Base-by-base conservation (phyloP, 2,329 filamentous ascomycete species). In the Paracorniculantispora psalliotae region DNA sequence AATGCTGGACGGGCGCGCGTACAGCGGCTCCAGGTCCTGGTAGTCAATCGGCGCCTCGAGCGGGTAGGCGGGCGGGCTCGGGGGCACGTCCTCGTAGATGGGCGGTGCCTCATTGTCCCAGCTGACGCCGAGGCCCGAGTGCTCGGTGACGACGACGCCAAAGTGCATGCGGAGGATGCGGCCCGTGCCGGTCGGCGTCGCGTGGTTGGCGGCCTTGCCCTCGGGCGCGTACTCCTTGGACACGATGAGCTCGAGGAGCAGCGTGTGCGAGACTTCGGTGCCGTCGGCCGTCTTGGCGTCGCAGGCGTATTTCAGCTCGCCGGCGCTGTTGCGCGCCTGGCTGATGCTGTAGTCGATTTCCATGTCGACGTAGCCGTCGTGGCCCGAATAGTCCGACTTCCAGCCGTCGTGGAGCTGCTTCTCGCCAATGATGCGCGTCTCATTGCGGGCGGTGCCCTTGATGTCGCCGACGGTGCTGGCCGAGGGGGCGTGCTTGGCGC, bases 21-120 rank as follows among this genome's bases (percentile, higher is more conserved):
- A 73, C 8, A 75, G 65, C 0, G 69, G 67, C 63, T 75, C 72
- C 25, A 80, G 70, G 39, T 71, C 64, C 26, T 78, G 75, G 23
- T 78, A 77, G 59, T 73, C 70, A 43, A 73, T 63, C 2, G 71
- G 72, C 17, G 72, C 70, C 61, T 73, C 62, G 15, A 63, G 59
- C 28, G 70, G 77, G 73, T 92, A 92, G 6, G 79, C 81, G 0
- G 93, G 93, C 51, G 93, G 93, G 67, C 88, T 91, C 2, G 86
- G 87, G 1, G 93, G 92, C 44, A 97, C 92, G 69, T 97, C 91
- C 73, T 94, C 89, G 75, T 99, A 99, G 65, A 96, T 84, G 1
- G 93, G 93, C 13, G 93, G 93, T 68, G 90, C 87, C 77, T 99
- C 93, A 74, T 97, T 93, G 66, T 97, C 93, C 93, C 94, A 99